Evolutionary conservation across 805 yeast genomes (phyloP).

Genomic region (Tetrapisispora namnaoensis): DNA sequence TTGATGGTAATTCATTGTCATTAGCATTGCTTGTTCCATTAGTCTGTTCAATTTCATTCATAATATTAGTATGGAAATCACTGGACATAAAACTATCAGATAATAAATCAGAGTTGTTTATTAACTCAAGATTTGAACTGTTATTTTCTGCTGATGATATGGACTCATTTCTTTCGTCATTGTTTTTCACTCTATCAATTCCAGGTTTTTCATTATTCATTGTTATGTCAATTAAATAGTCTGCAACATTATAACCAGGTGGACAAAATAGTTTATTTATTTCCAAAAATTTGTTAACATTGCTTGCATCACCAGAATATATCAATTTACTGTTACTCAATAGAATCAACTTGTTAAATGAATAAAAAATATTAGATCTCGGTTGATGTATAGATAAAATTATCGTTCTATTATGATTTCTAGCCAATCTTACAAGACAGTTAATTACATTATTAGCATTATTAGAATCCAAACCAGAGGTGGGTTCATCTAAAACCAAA

Average conservation of each 20-base stretch:
- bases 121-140: not conserved
- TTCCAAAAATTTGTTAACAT: slow-evolving; percentile 66
- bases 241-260: slow-evolving; percentile 85
- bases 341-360: slow-evolving; percentile 73
- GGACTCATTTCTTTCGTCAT: not conserved
- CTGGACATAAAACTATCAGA: slow-evolving; percentile 29
- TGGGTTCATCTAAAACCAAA: slow-evolving; percentile 81
- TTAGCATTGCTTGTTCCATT: slow-evolving; percentile 5
- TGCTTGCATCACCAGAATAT: slow-evolving; percentile 76
- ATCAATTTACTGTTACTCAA: slow-evolving; percentile 79
- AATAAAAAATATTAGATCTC: slow-evolving; percentile 84
- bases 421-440: slow-evolving; percentile 67
- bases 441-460: slow-evolving; percentile 90
- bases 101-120: slow-evolving; percentile 9
- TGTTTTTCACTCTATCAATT: not conserved
- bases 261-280: slow-evolving; percentile 78
- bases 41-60: not conserved
- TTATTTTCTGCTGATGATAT: not conserved
- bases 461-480: slow-evolving; percentile 90
- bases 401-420: slow-evolving; percentile 75
- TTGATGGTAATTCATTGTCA: slow-evolving; percentile 7
- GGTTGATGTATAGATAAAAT: slow-evolving; percentile 96
- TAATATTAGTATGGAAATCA: slow-evolving; percentile 13
- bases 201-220: slow-evolving; percentile 36
- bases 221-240: slow-evolving; percentile 83